Conservation (phyloP, 129 eudicot genomes). For the Scalesia atractyloides region DNA sequence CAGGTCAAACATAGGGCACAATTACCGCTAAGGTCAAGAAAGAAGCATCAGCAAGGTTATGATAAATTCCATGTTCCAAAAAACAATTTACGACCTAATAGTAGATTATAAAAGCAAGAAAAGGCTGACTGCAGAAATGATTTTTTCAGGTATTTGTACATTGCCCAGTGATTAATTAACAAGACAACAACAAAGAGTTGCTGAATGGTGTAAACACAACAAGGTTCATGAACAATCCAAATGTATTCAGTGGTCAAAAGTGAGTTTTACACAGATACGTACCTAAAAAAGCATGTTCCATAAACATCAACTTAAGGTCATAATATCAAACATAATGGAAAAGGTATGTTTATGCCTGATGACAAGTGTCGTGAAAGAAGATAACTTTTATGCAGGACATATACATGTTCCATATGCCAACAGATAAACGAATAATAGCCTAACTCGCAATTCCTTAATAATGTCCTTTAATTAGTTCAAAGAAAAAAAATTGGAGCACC, state of each 20-base stretch:
- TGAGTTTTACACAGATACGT: not conserved
- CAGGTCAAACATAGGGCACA: not conserved
- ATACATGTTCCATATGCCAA: conserved; percentile 36
- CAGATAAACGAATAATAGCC: conserved; percentile 28
- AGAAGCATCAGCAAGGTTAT: not conserved
- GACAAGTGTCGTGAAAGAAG: conserved; percentile 7
- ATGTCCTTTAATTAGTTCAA: conserved; percentile 25
- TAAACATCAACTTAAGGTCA: conserved; percentile 1
- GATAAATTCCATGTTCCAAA: not conserved
- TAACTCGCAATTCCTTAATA: conserved; percentile 27
- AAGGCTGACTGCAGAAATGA: not conserved
- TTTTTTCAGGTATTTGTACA: not conserved
- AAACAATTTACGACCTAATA: not conserved
- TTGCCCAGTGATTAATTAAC: not conserved
- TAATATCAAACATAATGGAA: conserved; percentile 12
- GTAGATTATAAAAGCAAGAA: not conserved
- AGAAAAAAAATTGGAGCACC: not conserved
- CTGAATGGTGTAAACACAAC: conserved; percentile 20
- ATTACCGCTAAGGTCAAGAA: not conserved
- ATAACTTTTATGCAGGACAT: conserved; percentile 1
- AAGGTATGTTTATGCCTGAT: conserved; percentile 2
- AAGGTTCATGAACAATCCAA: not conserved
- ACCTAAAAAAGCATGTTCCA: conserved; percentile 8
- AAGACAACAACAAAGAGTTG: not conserved
- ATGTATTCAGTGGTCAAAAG: conserved; percentile 17